Conservation (phyloP, 306 rosid species). For the Abrus pulchellus region DNA sequence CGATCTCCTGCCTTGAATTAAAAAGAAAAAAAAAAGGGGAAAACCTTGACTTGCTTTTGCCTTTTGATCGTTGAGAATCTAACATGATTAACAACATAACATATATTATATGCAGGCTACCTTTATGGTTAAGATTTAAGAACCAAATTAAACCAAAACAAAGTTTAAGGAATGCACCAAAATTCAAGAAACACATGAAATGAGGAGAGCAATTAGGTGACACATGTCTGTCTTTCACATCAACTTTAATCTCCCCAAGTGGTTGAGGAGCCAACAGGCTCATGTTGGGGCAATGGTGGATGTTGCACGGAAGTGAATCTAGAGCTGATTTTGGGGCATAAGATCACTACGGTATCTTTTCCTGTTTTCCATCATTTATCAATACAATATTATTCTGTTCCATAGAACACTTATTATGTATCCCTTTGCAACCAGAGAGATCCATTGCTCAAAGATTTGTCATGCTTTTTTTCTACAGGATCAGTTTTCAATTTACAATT, state of each 20-base stretch:
- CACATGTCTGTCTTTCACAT: slow-evolving; percentile 46
- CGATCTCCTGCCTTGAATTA: no score
- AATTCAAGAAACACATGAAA: slow-evolving; percentile 33
- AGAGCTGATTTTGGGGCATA: slow-evolving; percentile 67
- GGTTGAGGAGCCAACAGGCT: slow-evolving; percentile 59
- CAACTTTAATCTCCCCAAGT: slow-evolving; percentile 47
- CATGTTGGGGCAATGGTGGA: slow-evolving; percentile 66
- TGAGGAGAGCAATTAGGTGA: slow-evolving; percentile 8
- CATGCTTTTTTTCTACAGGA: slow-evolving; percentile 61
- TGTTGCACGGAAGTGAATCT: slow-evolving; percentile 66
- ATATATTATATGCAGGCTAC: background rate
- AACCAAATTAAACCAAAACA: slow-evolving; percentile 28
- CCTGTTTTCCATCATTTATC: slow-evolving; percentile 56
- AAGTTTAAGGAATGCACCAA: slow-evolving; percentile 28
- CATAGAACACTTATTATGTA: slow-evolving; percentile 50
- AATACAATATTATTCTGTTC: slow-evolving; percentile 58
- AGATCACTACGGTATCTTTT: slow-evolving; percentile 64
- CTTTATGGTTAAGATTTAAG: background rate
- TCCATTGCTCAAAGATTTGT: slow-evolving; percentile 61
- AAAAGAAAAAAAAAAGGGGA: no score
- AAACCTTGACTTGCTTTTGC: no score
- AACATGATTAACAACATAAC: slow-evolving; percentile 8
- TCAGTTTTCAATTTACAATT: slow-evolving; percentile 47
- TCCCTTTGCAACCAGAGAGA: slow-evolving; percentile 46
- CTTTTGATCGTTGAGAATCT: background rate